Base-by-base conservation (phyloP, 2,329 filamentous ascomycete genomes). In the Paracorniculantispora psalliotae region DNA sequence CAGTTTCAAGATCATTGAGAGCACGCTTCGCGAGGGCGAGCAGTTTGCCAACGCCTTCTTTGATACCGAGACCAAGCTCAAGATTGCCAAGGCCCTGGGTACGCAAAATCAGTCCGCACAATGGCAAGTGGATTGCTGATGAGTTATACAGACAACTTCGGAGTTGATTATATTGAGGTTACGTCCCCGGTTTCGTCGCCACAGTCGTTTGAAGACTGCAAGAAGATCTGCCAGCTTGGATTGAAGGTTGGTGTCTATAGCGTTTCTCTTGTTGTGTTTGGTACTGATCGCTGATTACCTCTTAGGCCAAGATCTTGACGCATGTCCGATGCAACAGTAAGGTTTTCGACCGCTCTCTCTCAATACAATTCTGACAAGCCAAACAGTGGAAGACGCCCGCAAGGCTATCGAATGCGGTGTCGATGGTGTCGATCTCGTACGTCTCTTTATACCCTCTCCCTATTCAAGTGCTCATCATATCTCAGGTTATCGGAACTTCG, bases 211-310 rank as follows among this genome's bases (percentile, higher is more conserved):
- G 76, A 79, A 69, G 93, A 97, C 77, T 96, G 91, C 75, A 88
- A 94, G 78, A 87, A 87, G 59, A 96, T 97, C 71, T 96, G 91
- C 88, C 91, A 92, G 82, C 88, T 97, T 57, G 92, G 92, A 64
- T 85, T 97, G 74, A 92, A 91, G 87, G 84, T 85, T 19, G 12
- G 43, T 43, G 21, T 25, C 25, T 4, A 52, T 28, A 25, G 10
- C 26, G 17, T 52, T 15, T 35, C 13, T 35, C 17, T 37, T 51
- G 2, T 39, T 25, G 35, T 12, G 4, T 37, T 4, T n/a, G n/a
- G n/a, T n/a, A n/a, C n/a, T n/a, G n/a, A n/a, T n/a, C n/a, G n/a
- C n/a, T n/a, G n/a, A n/a, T n/a, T n/a, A n/a, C n/a, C n/a, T n/a
- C n/a, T n/a, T n/a, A n/a, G n/a, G n/a, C n/a, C n/a, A n/a, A n/a